Evolutionary conservation across 768 basidiomycete genomes (phyloP).

Genomic region (Boletus pseudopeckii): DNA sequence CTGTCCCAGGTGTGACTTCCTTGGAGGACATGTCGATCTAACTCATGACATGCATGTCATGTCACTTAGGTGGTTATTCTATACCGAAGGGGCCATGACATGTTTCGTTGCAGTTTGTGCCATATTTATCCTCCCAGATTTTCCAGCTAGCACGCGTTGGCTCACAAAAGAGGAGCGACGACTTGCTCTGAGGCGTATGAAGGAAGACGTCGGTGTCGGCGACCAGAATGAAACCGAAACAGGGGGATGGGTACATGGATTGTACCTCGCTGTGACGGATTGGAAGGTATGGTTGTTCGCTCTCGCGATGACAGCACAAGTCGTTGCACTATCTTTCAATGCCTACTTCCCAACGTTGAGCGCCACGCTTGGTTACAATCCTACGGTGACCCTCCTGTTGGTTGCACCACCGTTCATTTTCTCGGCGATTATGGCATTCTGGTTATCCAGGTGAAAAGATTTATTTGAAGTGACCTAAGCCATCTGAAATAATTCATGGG

Average conservation of each 20-base stretch:
- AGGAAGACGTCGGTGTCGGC: conserved; percentile 61
- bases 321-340: conserved; percentile 66
- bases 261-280: conserved; percentile 63
- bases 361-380: conserved; percentile 63
- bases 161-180: conserved; percentile 36
- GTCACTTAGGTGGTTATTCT: conserved; percentile 44
- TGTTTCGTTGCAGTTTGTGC: conserved; percentile 43
- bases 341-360: conserved; percentile 80
- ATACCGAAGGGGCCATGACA: conserved; percentile 45
- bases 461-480: background rate
- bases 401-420: conserved; percentile 76
- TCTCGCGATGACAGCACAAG: conserved; percentile 37
- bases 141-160: conserved; percentile 37
- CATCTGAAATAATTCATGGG: conserved; percentile 1
- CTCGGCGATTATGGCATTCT: conserved; percentile 53
- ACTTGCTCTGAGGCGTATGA: conserved; percentile 57
- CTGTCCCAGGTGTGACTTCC: conserved; percentile 3
- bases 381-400: conserved; percentile 63
- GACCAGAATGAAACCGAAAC: conserved; percentile 48
- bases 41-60: conserved; percentile 16
- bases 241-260: conserved; percentile 40
- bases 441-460: conserved; percentile 43
- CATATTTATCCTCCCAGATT: conserved; percentile 49
- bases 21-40: background rate
- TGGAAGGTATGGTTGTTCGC: conserved; percentile 84